These are phyloP conservation scores for Isatis tinctoria DNA, from an alignment of 345 rosid species.

Conservation along the genomic window DNA sequence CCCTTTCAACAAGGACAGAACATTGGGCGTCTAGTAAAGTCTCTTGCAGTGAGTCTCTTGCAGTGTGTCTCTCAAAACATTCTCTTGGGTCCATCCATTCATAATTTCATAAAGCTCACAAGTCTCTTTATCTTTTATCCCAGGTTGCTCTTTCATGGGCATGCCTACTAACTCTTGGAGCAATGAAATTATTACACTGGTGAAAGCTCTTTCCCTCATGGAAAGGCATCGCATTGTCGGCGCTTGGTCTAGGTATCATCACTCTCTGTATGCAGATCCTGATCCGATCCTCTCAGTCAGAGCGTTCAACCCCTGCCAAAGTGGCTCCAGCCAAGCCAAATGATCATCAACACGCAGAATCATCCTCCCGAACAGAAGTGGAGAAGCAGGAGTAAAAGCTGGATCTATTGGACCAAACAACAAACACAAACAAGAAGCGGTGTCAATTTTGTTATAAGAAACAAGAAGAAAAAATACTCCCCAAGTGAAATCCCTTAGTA, in stretches of 20 bases:
- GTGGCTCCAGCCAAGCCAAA: constrained; percentile 59
- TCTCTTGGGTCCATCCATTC: neutral
- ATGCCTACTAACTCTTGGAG: constrained; percentile 44
- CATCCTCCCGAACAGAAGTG: constrained; percentile 28
- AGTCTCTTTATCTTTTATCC: neutral
- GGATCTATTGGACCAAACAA: neutral
- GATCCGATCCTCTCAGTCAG: constrained; percentile 78
- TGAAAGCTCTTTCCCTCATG: constrained; percentile 69
- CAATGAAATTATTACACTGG: constrained; percentile 57
- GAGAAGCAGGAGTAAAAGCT: constrained; percentile 40
- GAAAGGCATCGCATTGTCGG: constrained; percentile 69
- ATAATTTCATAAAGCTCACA: neutral
- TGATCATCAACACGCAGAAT: constrained; percentile 19
- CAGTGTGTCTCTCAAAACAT: neutral
- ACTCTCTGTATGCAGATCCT: constrained; percentile 77
- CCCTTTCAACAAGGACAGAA: constrained; percentile 58
- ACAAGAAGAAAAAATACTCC: neutral
- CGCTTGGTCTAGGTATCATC: constrained; percentile 46
- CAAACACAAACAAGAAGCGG: constrained; percentile 19
- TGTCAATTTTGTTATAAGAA: constrained; percentile 27
- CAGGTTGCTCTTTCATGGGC: constrained; percentile 77
- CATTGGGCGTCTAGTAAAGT: constrained; percentile 63
- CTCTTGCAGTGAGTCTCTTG: constrained; percentile 68
- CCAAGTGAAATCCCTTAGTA: constrained; percentile 8
- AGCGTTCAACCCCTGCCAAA: constrained; percentile 78